Evolutionary conservation across 495 filamentous ascomycete species (phyloP), one percentile per base, ranked within the genome.

Genomic region (Hypoxylon perforatum): DNA sequence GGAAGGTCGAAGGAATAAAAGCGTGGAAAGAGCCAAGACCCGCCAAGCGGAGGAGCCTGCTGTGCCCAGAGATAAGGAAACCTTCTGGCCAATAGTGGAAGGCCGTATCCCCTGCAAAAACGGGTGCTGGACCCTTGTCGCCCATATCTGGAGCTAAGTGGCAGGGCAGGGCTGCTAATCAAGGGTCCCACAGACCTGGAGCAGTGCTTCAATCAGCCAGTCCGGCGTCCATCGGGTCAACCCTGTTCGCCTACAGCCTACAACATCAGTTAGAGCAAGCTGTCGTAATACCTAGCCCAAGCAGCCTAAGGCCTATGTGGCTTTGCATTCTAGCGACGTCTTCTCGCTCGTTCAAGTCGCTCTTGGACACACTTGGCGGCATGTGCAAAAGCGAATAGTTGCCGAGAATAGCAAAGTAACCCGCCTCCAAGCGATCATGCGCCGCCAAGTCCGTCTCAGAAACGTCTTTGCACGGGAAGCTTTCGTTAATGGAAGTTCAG

Each of bases 31-130:
- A 53, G 66, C 66, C 61, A 69, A 69, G 66, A 6, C 39, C 14
- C 25, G 61, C 66, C 61, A 69, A 69, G 57, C 17, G 47, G 51
- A 48, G 51, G 64, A 67, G 57, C 42, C 35, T 33, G 33, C 18
- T 18, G 25, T 42, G 66, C 66, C 66, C 61, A 69, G 66, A 69
- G 66, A 69, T 69, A 69, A 69, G 66, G 30, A 57, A 47, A 61
- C 49, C 14, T 14, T 3, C 21, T 33, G 35, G 17, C 66, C 66
- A 69, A 69, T 69, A 46, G 49, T 23, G 35, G 25, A 15, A 14
- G 3, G 1, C 14, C 12, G 10, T 38, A 61, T 65, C 53, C 25
- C 45, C 55, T 57, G 30, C 30, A 33, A 65, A n/a, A 65, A 53
- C 30, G 46, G 61, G 57, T 52, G 42, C n/a, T 15, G 9, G 11